Base-by-base conservation (phyloP, 1,139 yeast genomes). In the Geotrichum australiense region DNA sequence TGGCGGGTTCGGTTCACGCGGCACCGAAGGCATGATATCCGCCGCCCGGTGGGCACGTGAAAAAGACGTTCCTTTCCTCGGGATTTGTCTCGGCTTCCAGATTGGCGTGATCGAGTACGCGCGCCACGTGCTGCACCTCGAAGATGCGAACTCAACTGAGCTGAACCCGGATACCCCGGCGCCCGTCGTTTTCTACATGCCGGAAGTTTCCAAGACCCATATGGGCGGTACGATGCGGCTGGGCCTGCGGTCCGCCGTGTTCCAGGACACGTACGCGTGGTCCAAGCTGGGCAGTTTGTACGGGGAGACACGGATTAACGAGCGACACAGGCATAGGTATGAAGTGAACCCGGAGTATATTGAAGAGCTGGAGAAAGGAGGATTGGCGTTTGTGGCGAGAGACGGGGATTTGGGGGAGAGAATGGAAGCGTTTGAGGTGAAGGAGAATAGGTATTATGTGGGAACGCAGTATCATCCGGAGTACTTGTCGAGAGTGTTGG, bases 391-490 rank as follows among this genome's bases (percentile, higher is more conserved):
- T 63, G 89, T 93, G 49, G 98, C 97, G 60, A 85, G 80, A 64
- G 98, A 91, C 64, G 96, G 87, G 61, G 65, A 77, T 39, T 65
- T 77, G 38, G 85, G 80, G 51, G 74, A 78, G 57, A 82, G 98
- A 69, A 91, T 93, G 95, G 98, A 91, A 68, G 80, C 86, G 47
- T 73, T 86, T 47, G 98, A 91, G 67, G 69, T 87, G 55, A 64
- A 68, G 51, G 72, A 67, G 52, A 96, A 89, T 64, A 94, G 93
- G 58, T 91, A 80, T 69, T 89, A 68, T 60, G 94, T 87, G 55
- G 99, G 93, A 52, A 85, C 96, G 30, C 99, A 91, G 70, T 91
- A 87, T 69, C 99, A 91, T 62, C 99, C 99, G 33, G 99, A 91
- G 68, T 91, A 91, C 64, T 74, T 89, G 54, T 86, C 97, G 36